Base-by-base conservation (phyloP, 202 grass and related monocot genomes). In the Alloteropsis angusta region DNA sequence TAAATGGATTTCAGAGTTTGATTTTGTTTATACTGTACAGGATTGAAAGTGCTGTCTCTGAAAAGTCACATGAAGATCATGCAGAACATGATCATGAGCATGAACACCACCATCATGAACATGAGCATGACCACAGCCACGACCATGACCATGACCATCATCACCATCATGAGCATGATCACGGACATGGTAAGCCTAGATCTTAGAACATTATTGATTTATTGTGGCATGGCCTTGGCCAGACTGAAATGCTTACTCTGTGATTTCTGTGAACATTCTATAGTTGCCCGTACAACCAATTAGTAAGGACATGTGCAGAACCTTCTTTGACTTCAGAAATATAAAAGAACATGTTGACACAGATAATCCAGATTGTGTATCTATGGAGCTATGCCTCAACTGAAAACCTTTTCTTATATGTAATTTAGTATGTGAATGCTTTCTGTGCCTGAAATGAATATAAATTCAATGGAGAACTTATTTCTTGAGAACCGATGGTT, bases 11-110 rank as follows among this genome's bases (percentile, higher is more conserved):
- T 52, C 7, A 43, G 19, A 75, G 14, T 75, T 83, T 7, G 72
- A 81, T 78, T 55, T 87, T 75, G 3, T 67, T 79, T 53, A 58
- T 78, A 16, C 16, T 30, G 84, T 86, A 61, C 92, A 99, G 96
- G 88, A 99, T 99, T 67, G 96, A 99, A 82, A 99, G 92, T 86
- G 79, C 86, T 80, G 96, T 99, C 38, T 77, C 73, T 77, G 94
- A 99, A 81, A 84, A 72, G n/a, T 86, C 87, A 75, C 83, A 87
- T 62, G 92, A 94, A 75, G 89, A 94, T 21, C 89, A 89, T 9
- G 7, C 71, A 16, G 77, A 67, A 12, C 84, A 90, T 59, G 59
- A 89, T 8, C 90, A 93, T 59, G 59, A 89, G 11, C 90, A 93
- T 55, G 53, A 89, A 0, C 86, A 97, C 9, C 22, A 89, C 0